Evolutionary conservation across 1,284 basidiomycete species (phyloP).

Genomic region (Thecaphora frezii): DNA sequence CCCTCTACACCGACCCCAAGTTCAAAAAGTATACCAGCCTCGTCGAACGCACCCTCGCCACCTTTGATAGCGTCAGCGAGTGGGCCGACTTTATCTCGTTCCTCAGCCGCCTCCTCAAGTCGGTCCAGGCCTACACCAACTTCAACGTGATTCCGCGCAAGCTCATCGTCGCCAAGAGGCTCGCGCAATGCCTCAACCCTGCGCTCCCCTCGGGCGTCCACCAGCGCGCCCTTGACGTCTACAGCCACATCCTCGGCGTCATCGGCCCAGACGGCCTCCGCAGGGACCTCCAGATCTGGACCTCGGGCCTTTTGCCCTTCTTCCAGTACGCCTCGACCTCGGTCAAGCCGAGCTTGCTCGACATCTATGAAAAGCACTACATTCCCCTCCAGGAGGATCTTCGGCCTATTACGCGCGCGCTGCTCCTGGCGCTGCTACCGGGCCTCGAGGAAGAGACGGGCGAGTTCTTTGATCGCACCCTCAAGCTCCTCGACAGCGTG

Average conservation of each 20-base stretch:
- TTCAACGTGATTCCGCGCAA: conserved; percentile 96
- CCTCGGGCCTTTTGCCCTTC: conserved; percentile 93
- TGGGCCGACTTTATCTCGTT: conserved; percentile 99
- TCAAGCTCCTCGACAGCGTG: conserved; percentile 77
- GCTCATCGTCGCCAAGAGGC: conserved; percentile 87
- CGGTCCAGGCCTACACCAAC: conserved; percentile 84
- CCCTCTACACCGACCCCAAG: conserved; percentile 71
- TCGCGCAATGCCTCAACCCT: conserved; percentile 95
- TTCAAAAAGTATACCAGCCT: conserved; percentile 90
- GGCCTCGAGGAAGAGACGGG: conserved; percentile 50
- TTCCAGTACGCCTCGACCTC: conserved; percentile 96
- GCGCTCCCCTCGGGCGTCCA: conserved; percentile 95
- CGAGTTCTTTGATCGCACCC: conserved; percentile 85
- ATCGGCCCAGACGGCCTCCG: conserved; percentile 85
- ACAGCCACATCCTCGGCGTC: conserved; percentile 83
- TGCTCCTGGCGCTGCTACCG: conserved; percentile 88
- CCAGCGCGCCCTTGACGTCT: conserved; percentile 92
- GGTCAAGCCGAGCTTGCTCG: conserved; percentile 45
- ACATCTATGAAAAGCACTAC: conserved; percentile 63
- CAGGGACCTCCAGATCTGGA: conserved; percentile 89
- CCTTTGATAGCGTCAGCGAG: conserved; percentile 94
- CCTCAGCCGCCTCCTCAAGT: conserved; percentile 90
- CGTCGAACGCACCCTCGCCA: conserved; percentile 86
- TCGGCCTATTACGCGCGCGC: conserved; percentile 86
- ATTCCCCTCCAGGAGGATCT: conserved; percentile 79